phyloP scores from a whole-genome alignment of 139 green algal species.

The Chlamydomonas schloesseri region DNA sequence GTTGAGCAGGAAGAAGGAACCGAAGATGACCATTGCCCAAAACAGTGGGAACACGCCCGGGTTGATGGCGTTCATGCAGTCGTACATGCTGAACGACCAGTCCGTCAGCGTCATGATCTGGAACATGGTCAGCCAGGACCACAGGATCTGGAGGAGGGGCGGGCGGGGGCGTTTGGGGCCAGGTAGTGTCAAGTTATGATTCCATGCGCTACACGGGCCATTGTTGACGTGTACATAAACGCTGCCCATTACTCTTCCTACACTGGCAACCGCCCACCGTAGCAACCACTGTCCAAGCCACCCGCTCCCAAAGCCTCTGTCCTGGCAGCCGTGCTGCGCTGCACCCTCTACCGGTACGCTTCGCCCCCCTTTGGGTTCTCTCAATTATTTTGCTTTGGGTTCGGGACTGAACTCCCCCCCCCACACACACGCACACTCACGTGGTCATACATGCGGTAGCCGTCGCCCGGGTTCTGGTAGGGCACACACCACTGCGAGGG shows the following conservation, averaged over 20 bases:
- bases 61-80: constrained; percentile 15
- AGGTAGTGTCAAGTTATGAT: constrained; percentile 74
- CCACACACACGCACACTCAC: too few species aligned
- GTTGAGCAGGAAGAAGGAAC: constrained; percentile 81
- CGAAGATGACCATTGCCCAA: constrained; percentile 61
- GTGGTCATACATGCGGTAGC: constrained; percentile 71
- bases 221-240: too few species aligned
- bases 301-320: too few species aligned
- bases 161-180: not conserved
- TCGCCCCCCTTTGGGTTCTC: too few species aligned
- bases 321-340: too few species aligned
- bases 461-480: not conserved
- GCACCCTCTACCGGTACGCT: too few species aligned
- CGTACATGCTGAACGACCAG: constrained; percentile 39
- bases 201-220: too few species aligned
- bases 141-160: not conserved
- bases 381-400: too few species aligned
- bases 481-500: not conserved
- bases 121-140: not conserved
- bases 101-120: constrained; percentile 30
- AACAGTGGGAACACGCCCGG: not conserved
- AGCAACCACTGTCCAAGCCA: too few species aligned
- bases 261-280: too few species aligned
- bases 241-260: too few species aligned
- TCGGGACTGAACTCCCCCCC: too few species aligned